Base-by-base conservation (phyloP, 441 rosid species). In the Brassica balearica region DNA sequence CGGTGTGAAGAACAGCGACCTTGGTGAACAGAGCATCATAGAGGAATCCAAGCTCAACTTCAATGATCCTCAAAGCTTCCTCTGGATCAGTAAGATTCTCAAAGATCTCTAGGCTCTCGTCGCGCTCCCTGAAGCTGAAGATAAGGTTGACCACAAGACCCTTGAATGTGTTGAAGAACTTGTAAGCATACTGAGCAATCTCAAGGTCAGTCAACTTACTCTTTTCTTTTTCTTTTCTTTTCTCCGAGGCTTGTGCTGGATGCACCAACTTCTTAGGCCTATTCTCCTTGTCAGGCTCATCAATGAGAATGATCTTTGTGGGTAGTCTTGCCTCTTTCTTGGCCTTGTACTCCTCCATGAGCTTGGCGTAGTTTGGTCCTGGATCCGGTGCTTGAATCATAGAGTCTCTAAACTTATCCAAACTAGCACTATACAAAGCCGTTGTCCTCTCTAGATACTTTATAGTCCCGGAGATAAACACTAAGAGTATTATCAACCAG, bases 11-110 rank as follows among this genome's bases (percentile, higher is more conserved):
- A 34, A 84, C 78, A 2, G 80, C 75, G 0, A 80, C 81, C 68
- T 89, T 88, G 25, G 91, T 88, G 68, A 73, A 86, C 14, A 87
- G 76, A 67, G 84, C 87, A 62, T 89, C 92, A n/a, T 90, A 88
- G 11, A 87, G 51, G 75, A 86, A 86, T 56, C 87, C 88, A 65
- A 90, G 91, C 80, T 90, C 95, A 1, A 86, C 79, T 77, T 87
- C 89, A 14, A 91, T 76, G 17, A 87, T 77, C 79, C 76, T 77
- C 64, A 85, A 55, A 60, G 90, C 91, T 60, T 86, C 85, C 4
- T 10, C 78, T 2, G 90, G 29, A 3, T 12, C 1, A 0, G 6
- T 0, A 6, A 80, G 20, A 10, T 65, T 60, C 5, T 27, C 23
- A 69, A 89, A 89, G 71, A 88, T 85, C 8, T 79, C 86, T 3